Conservation (phyloP, 192 early-diverging fungal species). For the Entophlyctis luteolus region DNA sequence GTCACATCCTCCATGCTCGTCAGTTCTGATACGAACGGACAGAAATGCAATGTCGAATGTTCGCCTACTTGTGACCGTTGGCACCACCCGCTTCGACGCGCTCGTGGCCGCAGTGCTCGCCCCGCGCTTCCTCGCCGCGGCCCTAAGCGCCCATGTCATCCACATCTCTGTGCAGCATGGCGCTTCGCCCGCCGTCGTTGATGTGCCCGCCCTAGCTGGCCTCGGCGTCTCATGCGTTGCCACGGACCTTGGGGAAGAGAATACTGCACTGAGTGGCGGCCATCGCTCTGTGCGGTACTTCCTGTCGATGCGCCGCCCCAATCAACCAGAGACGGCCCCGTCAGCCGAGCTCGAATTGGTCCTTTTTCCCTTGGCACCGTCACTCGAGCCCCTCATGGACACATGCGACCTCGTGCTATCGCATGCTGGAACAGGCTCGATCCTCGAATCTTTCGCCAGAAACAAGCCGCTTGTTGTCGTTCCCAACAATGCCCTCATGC, state of each 20-base stretch:
- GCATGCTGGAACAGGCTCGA: slow-evolving; percentile 84
- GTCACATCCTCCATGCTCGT: neutral
- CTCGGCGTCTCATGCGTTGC: slow-evolving; percentile 13
- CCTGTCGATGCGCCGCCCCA: neutral
- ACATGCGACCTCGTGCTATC: slow-evolving; percentile 73
- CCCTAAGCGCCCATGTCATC: too few species aligned
- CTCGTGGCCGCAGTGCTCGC: slow-evolving; percentile 57
- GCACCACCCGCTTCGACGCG: slow-evolving; percentile 84
- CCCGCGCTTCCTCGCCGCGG: slow-evolving; percentile 41
- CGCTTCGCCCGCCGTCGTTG: neutral
- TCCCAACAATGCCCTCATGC: slow-evolving; percentile 72
- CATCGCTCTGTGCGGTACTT: too few species aligned
- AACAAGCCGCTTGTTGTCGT: slow-evolving; percentile 69
- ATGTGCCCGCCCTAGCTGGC: neutral
- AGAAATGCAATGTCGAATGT: neutral
- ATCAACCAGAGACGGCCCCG: neutral
- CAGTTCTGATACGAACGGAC: neutral
- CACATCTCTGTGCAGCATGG: slow-evolving; percentile 75
- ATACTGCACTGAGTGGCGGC: too few species aligned
- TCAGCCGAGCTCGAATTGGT: slow-evolving; percentile 13
- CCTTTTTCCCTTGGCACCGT: slow-evolving; percentile 51
- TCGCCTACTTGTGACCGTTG: slow-evolving; percentile 77
- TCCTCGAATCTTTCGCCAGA: slow-evolving; percentile 63
- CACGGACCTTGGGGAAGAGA: slow-evolving; percentile 14
- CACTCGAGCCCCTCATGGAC: slow-evolving; percentile 52